Conservation (phyloP, 2,329 filamentous ascomycete species). For the Apiospora pterosperma region DNA sequence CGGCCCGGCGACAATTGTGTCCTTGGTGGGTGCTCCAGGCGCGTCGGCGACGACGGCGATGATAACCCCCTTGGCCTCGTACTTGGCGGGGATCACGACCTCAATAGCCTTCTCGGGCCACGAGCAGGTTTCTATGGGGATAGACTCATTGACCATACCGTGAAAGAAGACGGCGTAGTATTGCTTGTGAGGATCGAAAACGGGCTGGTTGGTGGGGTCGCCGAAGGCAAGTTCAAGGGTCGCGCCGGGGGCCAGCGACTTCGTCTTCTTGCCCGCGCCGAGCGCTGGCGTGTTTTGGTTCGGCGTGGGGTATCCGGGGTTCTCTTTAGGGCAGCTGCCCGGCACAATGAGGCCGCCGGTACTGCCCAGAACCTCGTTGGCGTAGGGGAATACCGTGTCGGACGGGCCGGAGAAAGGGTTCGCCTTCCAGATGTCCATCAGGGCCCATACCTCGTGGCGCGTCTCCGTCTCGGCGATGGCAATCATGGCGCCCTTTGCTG, state of each 20-base stretch:
- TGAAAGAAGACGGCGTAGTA: slow-evolving; percentile 41
- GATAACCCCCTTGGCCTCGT: slow-evolving; percentile 35
- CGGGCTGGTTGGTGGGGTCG: slow-evolving; percentile 23
- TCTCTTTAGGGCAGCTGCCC: slow-evolving; percentile 29
- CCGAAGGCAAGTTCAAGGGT: slow-evolving; percentile 28
- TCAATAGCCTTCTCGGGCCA: slow-evolving; percentile 20
- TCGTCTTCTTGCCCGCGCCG: slow-evolving; percentile 20
- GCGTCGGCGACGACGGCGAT: slow-evolving; percentile 32
- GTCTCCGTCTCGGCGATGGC: slow-evolving; percentile 33
- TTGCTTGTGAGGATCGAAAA: slow-evolving; percentile 19
- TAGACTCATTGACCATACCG: slow-evolving; percentile 30
- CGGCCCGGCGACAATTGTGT: slow-evolving; percentile 36
- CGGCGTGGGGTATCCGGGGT: slow-evolving; percentile 34
- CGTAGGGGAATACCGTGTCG: slow-evolving; percentile 39
- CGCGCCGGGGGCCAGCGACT: slow-evolving; percentile 26
- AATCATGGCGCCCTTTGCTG: slow-evolving; percentile 33
- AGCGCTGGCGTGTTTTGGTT: slow-evolving; percentile 31
- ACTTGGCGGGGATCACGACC: slow-evolving; percentile 30
- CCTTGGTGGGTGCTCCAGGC: slow-evolving; percentile 31
- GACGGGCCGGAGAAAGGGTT: slow-evolving; percentile 37
- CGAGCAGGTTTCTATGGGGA: slow-evolving; percentile 29
- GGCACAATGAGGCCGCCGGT: slow-evolving; percentile 26
- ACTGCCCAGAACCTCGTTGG: slow-evolving; percentile 36
- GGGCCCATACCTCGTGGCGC: slow-evolving; percentile 37
- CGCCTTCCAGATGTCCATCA: slow-evolving; percentile 37